Conservation (phyloP, 345 rosid genomes). For the Gossypium sturtianum region DNA sequence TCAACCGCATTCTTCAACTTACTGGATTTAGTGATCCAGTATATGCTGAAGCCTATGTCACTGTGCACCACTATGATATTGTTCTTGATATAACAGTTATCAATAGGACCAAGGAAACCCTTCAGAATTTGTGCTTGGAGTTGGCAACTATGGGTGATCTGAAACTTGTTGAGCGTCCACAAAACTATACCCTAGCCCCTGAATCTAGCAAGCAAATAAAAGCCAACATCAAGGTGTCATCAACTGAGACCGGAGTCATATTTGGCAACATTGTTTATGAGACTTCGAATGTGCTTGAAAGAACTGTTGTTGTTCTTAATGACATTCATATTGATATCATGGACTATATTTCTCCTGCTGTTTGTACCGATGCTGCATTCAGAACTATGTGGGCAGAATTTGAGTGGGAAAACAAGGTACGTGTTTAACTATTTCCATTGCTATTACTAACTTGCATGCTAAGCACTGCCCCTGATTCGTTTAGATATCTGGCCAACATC, state of each 20-base stretch:
- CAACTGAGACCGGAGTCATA: conserved; percentile 96
- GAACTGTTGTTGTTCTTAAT: conserved; percentile 84
- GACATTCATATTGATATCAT: conserved; percentile 94
- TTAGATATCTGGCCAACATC: background rate
- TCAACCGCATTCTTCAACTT: conserved; percentile 94
- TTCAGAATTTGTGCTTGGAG: conserved; percentile 94
- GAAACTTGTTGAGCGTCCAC: conserved; percentile 98
- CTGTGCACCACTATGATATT: conserved; percentile 94
- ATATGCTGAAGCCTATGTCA: conserved; percentile 97
- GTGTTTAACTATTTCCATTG: background rate
- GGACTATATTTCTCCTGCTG: conserved; percentile 97
- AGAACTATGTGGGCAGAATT: conserved; percentile 99
- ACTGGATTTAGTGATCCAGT: conserved; percentile 99
- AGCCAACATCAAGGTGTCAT: conserved; percentile 98
- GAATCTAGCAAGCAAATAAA: conserved; percentile 94
- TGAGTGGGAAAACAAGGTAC: conserved; percentile 99
- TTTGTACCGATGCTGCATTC: conserved; percentile 82
- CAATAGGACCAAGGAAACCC: conserved; percentile 95
- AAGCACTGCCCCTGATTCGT: background rate
- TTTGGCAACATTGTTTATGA: conserved; percentile 96
- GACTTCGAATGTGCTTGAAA: conserved; percentile 83
- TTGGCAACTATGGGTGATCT: conserved; percentile 99
- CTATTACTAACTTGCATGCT: background rate
- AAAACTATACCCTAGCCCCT: conserved; percentile 91
- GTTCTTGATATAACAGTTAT: conserved; percentile 93